Conservation (phyloP, 768 basidiomycete genomes). For the Pleurotus djamor region DNA sequence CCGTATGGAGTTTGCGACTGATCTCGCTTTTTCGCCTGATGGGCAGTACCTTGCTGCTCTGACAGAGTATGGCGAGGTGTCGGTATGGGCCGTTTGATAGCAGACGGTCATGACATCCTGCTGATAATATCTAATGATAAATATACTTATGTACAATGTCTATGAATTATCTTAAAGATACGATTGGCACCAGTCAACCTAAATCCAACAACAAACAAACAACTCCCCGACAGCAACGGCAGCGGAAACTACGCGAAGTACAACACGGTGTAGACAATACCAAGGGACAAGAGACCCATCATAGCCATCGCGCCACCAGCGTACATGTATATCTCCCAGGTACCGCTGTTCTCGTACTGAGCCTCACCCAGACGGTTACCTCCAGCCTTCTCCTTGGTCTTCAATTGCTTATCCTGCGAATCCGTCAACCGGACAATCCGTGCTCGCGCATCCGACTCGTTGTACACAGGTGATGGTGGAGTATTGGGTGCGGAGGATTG, state of each 20-base stretch:
- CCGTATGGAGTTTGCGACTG: too few species aligned
- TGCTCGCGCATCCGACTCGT: constrained; percentile 57
- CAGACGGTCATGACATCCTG: too few species aligned
- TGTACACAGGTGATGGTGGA: constrained; percentile 25
- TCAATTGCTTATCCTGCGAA: constrained; percentile 34
- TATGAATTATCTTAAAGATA: too few species aligned
- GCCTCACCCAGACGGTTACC: constrained; percentile 4
- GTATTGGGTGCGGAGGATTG: constrained; percentile 12
- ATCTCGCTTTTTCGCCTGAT: too few species aligned
- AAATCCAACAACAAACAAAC: too few species aligned
- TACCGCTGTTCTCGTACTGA: constrained; percentile 10
- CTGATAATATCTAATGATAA: too few species aligned
- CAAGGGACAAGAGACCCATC: constrained; percentile 1
- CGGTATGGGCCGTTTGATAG: too few species aligned
- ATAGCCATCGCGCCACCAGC: constrained; percentile 14
- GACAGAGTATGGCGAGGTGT: too few species aligned
- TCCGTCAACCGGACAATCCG: constrained; percentile 44
- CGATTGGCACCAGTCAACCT: too few species aligned
- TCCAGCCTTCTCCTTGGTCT: constrained; percentile 25
- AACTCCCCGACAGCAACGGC: too few species aligned
- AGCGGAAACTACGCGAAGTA: neutral
- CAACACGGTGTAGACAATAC: neutral
- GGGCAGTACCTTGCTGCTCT: too few species aligned
- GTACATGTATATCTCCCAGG: constrained; percentile 25
- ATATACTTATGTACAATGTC: too few species aligned